Percentiles rank a stretch among this genome's conserved stretches.
Evolutionary conservation across 768 basidiomycete species (phyloP).

Genomic region (Boletus patriciae): DNA sequence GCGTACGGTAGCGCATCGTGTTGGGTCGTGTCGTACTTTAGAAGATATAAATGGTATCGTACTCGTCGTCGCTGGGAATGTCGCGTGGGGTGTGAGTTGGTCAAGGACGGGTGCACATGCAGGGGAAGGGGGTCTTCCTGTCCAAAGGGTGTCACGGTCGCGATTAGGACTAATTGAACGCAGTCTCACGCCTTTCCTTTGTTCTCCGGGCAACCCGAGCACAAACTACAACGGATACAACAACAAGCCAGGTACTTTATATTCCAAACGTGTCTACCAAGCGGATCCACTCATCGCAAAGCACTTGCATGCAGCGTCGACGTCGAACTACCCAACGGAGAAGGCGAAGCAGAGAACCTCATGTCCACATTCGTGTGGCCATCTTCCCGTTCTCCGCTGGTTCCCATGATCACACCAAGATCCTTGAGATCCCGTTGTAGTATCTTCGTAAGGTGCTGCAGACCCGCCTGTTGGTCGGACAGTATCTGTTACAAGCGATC

Average conservation of each 20-base stretch:
- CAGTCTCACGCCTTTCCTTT: slow-evolving; percentile 25
- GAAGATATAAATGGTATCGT: neutral
- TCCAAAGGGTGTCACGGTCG: slow-evolving; percentile 4
- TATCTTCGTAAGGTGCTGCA: slow-evolving; percentile 78
- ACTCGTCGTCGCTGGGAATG: slow-evolving; percentile 10
- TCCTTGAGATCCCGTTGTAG: slow-evolving; percentile 64
- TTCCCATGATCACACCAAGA: slow-evolving; percentile 61
- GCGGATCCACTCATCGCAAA: slow-evolving; percentile 16
- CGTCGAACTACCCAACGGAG: slow-evolving; percentile 24
- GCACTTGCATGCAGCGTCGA: slow-evolving; percentile 29
- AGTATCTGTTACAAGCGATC: slow-evolving; percentile 53
- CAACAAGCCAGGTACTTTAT: neutral
- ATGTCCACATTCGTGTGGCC: slow-evolving; percentile 15
- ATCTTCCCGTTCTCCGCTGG: slow-evolving; percentile 39
- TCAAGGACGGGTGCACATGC: slow-evolving; percentile 12
- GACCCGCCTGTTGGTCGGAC: slow-evolving; percentile 73
- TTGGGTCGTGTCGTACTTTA: slow-evolving; percentile 1
- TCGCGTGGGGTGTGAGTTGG: slow-evolving; percentile 4
- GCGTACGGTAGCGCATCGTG: slow-evolving; percentile 80
- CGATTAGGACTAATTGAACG: slow-evolving; percentile 16
- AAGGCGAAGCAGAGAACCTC: slow-evolving; percentile 20
- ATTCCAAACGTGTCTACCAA: slow-evolving; percentile 9
- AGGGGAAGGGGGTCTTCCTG: neutral
- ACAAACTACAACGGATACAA: slow-evolving; percentile 3
- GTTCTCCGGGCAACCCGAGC: slow-evolving; percentile 8